Percentiles rank a stretch among this genome's conserved stretches.
Conservation (phyloP, 768 basidiomycete species). For the Auricularia cornea region DNA sequence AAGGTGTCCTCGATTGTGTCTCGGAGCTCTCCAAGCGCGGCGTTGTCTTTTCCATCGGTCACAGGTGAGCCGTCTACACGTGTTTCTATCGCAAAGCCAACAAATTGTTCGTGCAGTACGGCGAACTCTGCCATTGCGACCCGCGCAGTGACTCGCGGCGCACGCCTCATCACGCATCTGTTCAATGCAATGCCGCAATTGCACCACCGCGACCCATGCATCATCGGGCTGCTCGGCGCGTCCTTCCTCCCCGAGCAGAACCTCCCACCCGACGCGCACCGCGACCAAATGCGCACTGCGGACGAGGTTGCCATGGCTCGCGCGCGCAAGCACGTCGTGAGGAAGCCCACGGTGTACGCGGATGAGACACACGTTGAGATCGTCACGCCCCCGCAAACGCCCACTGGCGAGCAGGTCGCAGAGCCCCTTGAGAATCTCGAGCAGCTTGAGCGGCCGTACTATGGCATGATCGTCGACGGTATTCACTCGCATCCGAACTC, state of each 20-base stretch:
- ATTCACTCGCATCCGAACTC: slow-evolving; percentile 88
- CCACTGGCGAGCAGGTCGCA: slow-evolving; percentile 13
- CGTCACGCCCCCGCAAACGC: slow-evolving; percentile 48
- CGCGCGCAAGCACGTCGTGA: slow-evolving; percentile 1
- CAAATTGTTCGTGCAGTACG: slow-evolving; percentile 36
- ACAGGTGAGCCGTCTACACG: slow-evolving; percentile 45
- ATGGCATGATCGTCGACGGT: slow-evolving; percentile 85
- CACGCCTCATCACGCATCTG: slow-evolving; percentile 81
- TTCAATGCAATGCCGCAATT: slow-evolving; percentile 92
- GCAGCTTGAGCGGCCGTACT: slow-evolving; percentile 63
- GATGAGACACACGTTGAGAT: slow-evolving; percentile 59
- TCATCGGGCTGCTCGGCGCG: slow-evolving; percentile 80
- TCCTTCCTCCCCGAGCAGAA: slow-evolving; percentile 23
- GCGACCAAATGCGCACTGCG: background rate
- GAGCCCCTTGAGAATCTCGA: background rate
- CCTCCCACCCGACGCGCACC: background rate
- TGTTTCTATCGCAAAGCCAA: slow-evolving; percentile 3
- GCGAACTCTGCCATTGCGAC: slow-evolving; percentile 70
- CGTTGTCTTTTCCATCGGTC: slow-evolving; percentile 78
- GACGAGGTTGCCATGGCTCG: slow-evolving; percentile 1
- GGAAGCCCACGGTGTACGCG: slow-evolving; percentile 18
- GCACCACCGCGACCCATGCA: slow-evolving; percentile 85
- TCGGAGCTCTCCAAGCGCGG: slow-evolving; percentile 52
- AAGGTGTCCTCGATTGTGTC: slow-evolving; percentile 70
- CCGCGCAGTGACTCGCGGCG: slow-evolving; percentile 60